These are phyloP conservation scores for Jackrogersella multiformis DNA, from an alignment of 495 filamentous ascomycete species.

Conservation along the genomic window DNA sequence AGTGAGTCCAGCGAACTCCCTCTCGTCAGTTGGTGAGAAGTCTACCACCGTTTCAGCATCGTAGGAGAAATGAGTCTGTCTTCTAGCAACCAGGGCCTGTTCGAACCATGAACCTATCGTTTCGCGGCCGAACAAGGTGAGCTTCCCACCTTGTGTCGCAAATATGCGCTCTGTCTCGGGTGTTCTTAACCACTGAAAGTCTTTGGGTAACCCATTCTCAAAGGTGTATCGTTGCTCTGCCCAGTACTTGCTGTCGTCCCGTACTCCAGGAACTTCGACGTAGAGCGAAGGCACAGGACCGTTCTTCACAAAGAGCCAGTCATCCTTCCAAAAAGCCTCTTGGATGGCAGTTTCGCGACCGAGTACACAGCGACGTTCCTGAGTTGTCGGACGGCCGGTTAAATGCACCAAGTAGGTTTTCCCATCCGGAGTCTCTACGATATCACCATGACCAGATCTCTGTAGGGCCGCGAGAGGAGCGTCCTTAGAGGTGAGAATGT, in stretches of 20 bases:
- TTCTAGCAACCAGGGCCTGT: constrained; percentile 62
- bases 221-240: constrained; percentile 61
- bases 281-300: constrained; percentile 62
- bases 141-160: constrained; percentile 46
- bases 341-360: constrained; percentile 66
- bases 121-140: constrained; percentile 60
- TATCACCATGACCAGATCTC: constrained; percentile 66
- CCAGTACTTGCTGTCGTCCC: constrained; percentile 63
- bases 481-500: constrained; percentile 58
- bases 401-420: constrained; percentile 66
- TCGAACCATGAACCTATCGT: constrained; percentile 65
- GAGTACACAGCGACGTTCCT: constrained; percentile 62
- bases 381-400: constrained; percentile 61
- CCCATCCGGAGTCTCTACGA: constrained; percentile 66
- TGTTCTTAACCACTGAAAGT: constrained; percentile 67
- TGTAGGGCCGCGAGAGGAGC: constrained; percentile 58
- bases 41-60: constrained; percentile 65
- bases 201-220: constrained; percentile 53
- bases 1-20: constrained; percentile 65
- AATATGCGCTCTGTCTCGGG: constrained; percentile 65
- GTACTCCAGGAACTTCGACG: constrained; percentile 59
- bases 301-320: constrained; percentile 67
- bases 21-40: constrained; percentile 61
- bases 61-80: constrained; percentile 64
- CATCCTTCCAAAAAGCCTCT: constrained; percentile 63